Base-by-base conservation (phyloP, 768 basidiomycete species). In the Lactarius deliciosus region DNA sequence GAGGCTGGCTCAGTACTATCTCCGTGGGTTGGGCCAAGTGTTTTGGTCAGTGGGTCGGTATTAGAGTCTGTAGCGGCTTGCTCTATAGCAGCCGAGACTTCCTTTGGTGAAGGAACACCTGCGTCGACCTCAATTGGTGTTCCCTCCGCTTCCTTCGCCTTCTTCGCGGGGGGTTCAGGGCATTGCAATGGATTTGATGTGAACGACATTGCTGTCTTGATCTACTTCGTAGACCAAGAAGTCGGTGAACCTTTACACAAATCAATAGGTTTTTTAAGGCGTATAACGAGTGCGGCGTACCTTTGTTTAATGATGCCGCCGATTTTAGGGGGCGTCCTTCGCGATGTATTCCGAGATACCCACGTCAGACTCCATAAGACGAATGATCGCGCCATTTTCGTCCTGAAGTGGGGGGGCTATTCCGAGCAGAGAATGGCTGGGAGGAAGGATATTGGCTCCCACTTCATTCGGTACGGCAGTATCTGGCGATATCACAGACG, bases 271-370 rank as follows among this genome's bases (percentile, higher is more conserved):
- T 40, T 60, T 64, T 22, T n/a, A 38, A 59, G 40, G 59, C 7
- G 34, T 41, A 57, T 38, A 30, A 36, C 20, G 38, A 65, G 36
- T 34, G 32, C 13, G 50, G 74, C 83, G 68, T 65, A 94, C 96
- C 96, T 83, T 79, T 98, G 96, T 78, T 98, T 98, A 76, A 98
- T 98, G 73, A 98, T 96, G 5, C 93, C 96, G 60, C 88, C 84
- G 69, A 98, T 87, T 73, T 85, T 85, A n/a, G 4, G 87, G 82
- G 28, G 90, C 83, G 66, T 85, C 85, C 13, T 81, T 81, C 22
- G 85, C 84, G 69, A 95, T 84, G 75, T 95, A 96, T 74, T 93
- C 89, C 5, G 91, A 90, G 50, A 98, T 96, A 2, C 95, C 95
- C 38, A 97, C 95, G 74, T 96, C 88, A 7, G 82, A 81, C 75